A percentile compares a stretch with the other conserved stretches of the same genome.
These are phyloP conservation scores for Ceratobasidium sp. DNA, from an alignment of 1,284 basidiomycete species.

Conservation along the genomic window DNA sequence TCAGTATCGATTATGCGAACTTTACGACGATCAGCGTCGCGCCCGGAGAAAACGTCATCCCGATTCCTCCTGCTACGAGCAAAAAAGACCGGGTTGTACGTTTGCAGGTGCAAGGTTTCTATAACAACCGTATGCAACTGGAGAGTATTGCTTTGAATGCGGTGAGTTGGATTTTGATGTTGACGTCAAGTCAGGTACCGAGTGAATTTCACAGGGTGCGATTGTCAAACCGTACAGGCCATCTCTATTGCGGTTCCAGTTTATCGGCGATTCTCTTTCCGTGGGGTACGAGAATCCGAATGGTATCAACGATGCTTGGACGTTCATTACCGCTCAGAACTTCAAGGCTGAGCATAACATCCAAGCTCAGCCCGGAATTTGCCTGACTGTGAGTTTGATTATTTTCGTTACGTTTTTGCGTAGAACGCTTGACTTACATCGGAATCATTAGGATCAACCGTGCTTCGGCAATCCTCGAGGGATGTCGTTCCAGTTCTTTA, in stretches of 20 bases:
- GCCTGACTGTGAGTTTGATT: conserved; percentile 61
- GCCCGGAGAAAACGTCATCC: conserved; percentile 63
- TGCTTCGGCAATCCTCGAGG: conserved; percentile 72
- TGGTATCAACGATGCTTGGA: conserved; percentile 68
- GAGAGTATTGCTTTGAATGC: conserved; percentile 64
- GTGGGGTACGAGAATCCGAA: conserved; percentile 55
- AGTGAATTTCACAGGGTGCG: conserved; percentile 59
- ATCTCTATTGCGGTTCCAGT: conserved; percentile 65
- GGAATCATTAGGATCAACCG: conserved; percentile 62
- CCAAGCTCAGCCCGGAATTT: conserved; percentile 68
- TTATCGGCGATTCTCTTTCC: conserved; percentile 71
- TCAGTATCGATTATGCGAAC: conserved; percentile 65
- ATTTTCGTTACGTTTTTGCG: background rate
- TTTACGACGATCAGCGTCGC: conserved; percentile 66
- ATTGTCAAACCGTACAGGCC: conserved; percentile 63
- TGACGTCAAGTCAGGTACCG: background rate
- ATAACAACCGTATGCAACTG: conserved; percentile 69
- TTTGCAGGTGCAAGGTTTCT: conserved; percentile 69
- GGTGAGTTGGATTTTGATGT: conserved; percentile 54
- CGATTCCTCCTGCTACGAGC: conserved; percentile 53
- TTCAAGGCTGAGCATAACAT: conserved; percentile 68
- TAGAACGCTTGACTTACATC: background rate
- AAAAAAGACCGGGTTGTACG: conserved; percentile 59
- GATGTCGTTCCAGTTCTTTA: conserved; percentile 60
- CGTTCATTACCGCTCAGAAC: conserved; percentile 65